Conservation (phyloP, 768 basidiomycete species). For the Crucibulum laeve region DNA sequence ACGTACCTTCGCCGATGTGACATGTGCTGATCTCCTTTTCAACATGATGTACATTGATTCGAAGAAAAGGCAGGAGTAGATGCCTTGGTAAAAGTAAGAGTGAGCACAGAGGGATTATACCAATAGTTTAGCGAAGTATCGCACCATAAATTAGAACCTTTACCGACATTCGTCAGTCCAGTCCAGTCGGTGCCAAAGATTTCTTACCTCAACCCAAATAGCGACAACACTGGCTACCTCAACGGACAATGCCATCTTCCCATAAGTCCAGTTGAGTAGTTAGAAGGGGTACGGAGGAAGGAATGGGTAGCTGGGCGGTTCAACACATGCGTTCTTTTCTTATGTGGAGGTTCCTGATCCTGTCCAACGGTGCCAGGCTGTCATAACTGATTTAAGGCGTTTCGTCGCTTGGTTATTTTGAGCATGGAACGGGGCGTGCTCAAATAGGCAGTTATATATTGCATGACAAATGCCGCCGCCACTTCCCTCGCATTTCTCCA, state of each 20-base stretch:
- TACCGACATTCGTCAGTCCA: background rate
- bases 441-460: background rate
- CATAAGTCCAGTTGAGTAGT: background rate
- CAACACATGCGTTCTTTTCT: background rate
- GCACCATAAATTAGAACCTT: conserved; percentile 7
- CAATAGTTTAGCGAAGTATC: background rate
- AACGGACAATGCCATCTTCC: conserved; percentile 3
- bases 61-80: conserved; percentile 14
- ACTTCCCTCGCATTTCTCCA: background rate
- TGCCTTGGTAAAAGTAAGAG: conserved; percentile 6
- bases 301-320: background rate
- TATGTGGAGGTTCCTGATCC: background rate
- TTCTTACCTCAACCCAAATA: conserved; percentile 13
- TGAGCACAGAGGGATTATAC: background rate
- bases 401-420: background rate
- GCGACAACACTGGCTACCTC: conserved; percentile 9
- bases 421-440: background rate
- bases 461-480: background rate
- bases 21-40: conserved; percentile 7
- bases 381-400: background rate
- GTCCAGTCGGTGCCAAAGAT: background rate
- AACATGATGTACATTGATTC: conserved; percentile 13
- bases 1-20: conserved; percentile 9
- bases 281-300: background rate
- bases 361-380: background rate